Conservation (phyloP, 805 yeast genomes). For the Metschnikowia lochheadii region DNA sequence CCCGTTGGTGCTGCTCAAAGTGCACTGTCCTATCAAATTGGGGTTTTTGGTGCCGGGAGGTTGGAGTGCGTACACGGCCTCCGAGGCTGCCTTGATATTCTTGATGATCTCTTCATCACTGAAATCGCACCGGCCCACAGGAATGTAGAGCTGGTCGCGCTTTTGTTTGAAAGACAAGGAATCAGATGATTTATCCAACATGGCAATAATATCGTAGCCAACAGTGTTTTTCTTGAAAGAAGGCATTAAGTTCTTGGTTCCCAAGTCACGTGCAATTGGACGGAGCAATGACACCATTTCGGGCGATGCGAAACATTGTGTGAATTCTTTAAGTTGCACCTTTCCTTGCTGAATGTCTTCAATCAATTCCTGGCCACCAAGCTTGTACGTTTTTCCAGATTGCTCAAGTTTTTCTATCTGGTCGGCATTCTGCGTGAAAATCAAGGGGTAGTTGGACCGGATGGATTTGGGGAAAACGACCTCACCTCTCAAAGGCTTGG, state of each 20-base stretch:
- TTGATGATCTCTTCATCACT: constrained; percentile 69
- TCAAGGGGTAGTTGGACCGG: constrained; percentile 58
- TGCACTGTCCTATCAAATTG: constrained; percentile 64
- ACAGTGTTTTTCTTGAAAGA: constrained; percentile 83
- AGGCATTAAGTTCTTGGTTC: constrained; percentile 90
- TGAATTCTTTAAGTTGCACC: constrained; percentile 49
- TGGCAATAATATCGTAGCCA: constrained; percentile 52
- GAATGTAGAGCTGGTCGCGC: constrained; percentile 54
- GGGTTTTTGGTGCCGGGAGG: constrained; percentile 65
- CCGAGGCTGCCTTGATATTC: constrained; percentile 64
- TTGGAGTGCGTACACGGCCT: constrained; percentile 53
- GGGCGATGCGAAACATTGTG: constrained; percentile 81
- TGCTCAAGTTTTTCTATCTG: constrained; percentile 49
- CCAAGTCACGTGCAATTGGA: constrained; percentile 72
- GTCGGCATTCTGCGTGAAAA: constrained; percentile 59
- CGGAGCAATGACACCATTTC: constrained; percentile 64
- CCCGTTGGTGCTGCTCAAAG: constrained; percentile 66
- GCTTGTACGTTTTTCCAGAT: constrained; percentile 52
- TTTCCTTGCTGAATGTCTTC: constrained; percentile 52
- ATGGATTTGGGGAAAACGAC: constrained; percentile 71
- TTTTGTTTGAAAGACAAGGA: constrained; percentile 76
- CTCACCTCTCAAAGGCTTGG: constrained; percentile 67
- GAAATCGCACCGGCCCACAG: constrained; percentile 75
- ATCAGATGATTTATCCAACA: constrained; percentile 57
- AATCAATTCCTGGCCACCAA: constrained; percentile 72